Evolutionary conservation across 495 filamentous ascomycete species (phyloP), one percentile per base, ranked within the genome.

Genomic region (Opeltia flavorubescens): DNA sequence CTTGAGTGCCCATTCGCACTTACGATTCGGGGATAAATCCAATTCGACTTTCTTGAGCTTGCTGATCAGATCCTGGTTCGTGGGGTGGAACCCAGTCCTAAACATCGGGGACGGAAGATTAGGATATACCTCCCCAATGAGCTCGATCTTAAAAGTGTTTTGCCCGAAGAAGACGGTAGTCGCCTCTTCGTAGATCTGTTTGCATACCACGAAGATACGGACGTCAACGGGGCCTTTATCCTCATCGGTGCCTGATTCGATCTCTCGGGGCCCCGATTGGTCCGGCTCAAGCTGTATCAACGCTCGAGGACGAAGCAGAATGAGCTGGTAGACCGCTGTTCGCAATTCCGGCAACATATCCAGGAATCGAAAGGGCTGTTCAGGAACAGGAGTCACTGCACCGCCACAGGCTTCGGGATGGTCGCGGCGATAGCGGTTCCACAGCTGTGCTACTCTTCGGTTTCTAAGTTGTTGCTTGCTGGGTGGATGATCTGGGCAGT

Each of bases 391-490:
- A 11, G 26, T 25, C 2, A 18, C 4, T n/a, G 21, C 5, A 9
- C 48, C 41, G 15, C 42, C 41, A 25, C 42, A 50, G 25, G 41
- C 48, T 29, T 38, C 23, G 2, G 8, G 20, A 39, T 50, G 48
- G 21, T 50, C 48, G 12, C 3, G 31, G 9, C 48, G 42, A 29
- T 50, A 50, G 8, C 42, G 42, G 9, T 46, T 45, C 48, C 48
- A 50, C 5, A 7, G 17, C 30, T 50, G 48, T 8, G 25, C 39
- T 15, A 9, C 30, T 33, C 30, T 9, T 33, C 30, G 30, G n/a
- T n/a, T n/a, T n/a, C n/a, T n/a, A n/a, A n/a, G n/a, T n/a, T n/a
- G n/a, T n/a, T n/a, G n/a, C n/a, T n/a, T n/a, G n/a, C n/a, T n/a
- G n/a, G n/a, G n/a, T n/a, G n/a, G n/a, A n/a, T n/a, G n/a, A n/a